A percentile compares a stretch with the other conserved stretches of the same genome.
These are phyloP conservation scores for Oidiodendron maius DNA, from an alignment of 495 filamentous ascomycete genomes.

Conservation along the genomic window DNA sequence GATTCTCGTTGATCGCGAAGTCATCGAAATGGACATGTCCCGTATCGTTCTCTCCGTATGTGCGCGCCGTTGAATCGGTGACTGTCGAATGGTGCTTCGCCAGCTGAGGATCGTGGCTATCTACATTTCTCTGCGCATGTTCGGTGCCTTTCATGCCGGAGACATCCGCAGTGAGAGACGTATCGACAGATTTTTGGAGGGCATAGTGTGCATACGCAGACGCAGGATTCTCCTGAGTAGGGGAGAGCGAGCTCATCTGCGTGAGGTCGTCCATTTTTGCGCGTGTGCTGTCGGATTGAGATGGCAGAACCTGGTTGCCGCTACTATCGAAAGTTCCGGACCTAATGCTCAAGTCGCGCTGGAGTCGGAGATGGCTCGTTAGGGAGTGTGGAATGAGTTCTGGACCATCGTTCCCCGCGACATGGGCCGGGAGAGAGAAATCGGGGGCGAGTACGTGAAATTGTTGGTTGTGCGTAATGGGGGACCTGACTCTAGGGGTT, in stretches of 20 bases:
- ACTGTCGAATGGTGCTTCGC: conserved; percentile 13
- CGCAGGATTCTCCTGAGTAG: conserved; percentile 18
- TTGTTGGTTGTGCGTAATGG: too few relatives aligned
- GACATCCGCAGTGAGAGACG: neutral
- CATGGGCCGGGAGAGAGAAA: neutral
- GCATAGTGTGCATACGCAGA: conserved; percentile 17
- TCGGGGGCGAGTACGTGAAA: too few relatives aligned
- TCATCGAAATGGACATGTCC: conserved; percentile 14
- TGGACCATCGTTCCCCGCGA: neutral
- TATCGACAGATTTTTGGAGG: neutral
- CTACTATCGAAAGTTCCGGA: neutral
- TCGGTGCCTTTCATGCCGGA: too few relatives aligned
- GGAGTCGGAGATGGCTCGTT: neutral
- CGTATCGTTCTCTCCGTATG: conserved; percentile 16
- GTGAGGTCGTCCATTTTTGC: conserved; percentile 14
- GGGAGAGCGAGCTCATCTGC: conserved; percentile 14
- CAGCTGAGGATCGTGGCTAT: neutral
- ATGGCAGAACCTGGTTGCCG: neutral
- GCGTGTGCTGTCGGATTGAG: neutral
- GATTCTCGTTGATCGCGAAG: conserved; percentile 1
- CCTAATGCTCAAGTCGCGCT: neutral
- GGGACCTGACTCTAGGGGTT: neutral
- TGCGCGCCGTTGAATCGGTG: conserved; percentile 17
- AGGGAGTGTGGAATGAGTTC: neutral
- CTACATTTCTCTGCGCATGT: neutral